A percentile compares a stretch with the other conserved stretches of the same genome.
phyloP scores from a whole-genome alignment of 2,329 filamentous ascomycete species.

The Colletotrichum sp. region DNA sequence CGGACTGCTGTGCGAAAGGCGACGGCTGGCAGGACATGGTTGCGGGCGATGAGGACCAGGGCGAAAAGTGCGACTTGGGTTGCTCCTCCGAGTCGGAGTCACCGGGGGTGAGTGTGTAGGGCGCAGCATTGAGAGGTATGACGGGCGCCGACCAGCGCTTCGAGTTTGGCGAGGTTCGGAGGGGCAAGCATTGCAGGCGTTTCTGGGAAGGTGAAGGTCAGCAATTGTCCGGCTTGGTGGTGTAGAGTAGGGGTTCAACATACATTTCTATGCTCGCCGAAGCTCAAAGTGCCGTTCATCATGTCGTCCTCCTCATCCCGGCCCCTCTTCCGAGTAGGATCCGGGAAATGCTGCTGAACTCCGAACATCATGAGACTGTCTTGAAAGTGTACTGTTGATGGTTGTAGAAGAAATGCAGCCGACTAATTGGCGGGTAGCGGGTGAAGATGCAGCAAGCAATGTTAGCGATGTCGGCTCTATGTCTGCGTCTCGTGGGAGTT shows the following conservation, averaged over 20 bases:
- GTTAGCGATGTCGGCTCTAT: neutral
- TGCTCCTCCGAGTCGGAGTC: constrained; percentile 45
- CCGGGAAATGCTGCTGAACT: neutral
- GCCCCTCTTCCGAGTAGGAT: constrained; percentile 10
- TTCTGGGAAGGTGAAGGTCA: constrained; percentile 43
- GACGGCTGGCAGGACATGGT: constrained; percentile 27
- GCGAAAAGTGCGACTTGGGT: constrained; percentile 34
- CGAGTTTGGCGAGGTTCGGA: constrained; percentile 50
- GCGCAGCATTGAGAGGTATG: constrained; percentile 16
- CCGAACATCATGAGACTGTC: constrained; percentile 4
- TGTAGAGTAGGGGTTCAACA: constrained; percentile 18
- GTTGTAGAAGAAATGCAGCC: neutral
- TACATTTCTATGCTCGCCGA: constrained; percentile 57
- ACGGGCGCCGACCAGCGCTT: constrained; percentile 24
- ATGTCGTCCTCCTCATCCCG: constrained; percentile 49
- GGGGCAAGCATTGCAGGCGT: constrained; percentile 58
- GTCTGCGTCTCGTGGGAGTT: neutral
- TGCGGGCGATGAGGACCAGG: constrained; percentile 32
- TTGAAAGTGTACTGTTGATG: neutral
- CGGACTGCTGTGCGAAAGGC: constrained; percentile 17
- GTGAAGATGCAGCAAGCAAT: neutral
- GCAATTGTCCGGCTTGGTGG: neutral
- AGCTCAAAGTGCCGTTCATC: constrained; percentile 42
- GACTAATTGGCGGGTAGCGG: neutral
- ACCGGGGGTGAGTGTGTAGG: constrained; percentile 39